phyloP scores from a whole-genome alignment of 2,329 filamentous ascomycete species.

The Pseudogymnoascus sp. region DNA sequence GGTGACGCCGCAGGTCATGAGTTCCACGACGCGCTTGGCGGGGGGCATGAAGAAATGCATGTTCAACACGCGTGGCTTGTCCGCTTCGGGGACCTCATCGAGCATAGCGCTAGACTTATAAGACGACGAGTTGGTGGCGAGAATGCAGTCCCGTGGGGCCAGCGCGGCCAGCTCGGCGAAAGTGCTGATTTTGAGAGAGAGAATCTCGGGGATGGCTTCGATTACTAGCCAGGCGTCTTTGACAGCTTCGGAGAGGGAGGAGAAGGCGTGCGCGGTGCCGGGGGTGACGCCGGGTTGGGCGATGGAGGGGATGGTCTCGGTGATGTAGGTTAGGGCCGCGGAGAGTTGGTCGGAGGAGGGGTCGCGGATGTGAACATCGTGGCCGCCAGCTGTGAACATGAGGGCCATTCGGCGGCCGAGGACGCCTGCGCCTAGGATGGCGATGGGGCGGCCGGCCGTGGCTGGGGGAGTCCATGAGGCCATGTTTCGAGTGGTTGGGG shows the following conservation, averaged over 20 bases:
- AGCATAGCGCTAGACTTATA: slow-evolving; percentile 38
- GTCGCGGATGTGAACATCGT: slow-evolving; percentile 37
- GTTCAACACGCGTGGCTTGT: slow-evolving; percentile 34
- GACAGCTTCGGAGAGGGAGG: slow-evolving; percentile 21
- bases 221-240: slow-evolving; percentile 31
- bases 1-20: slow-evolving; percentile 33
- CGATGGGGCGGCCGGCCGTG: slow-evolving; percentile 28
- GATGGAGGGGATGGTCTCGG: slow-evolving; percentile 28
- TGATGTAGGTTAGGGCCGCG: slow-evolving; percentile 35
- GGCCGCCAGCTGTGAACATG: slow-evolving; percentile 36
- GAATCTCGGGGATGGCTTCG: slow-evolving; percentile 37
- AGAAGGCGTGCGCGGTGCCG: slow-evolving; percentile 12
- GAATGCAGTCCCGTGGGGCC: slow-evolving; percentile 31
- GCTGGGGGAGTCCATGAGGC: slow-evolving; percentile 16
- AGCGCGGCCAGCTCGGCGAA: slow-evolving; percentile 34
- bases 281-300: background rate
- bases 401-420: slow-evolving; percentile 37
- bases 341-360: slow-evolving; percentile 32
- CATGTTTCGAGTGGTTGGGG: background rate
- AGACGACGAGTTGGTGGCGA: slow-evolving; percentile 42
- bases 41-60: slow-evolving; percentile 36
- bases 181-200: slow-evolving; percentile 35
- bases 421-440: slow-evolving; percentile 37
- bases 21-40: slow-evolving; percentile 27
- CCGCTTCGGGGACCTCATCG: slow-evolving; percentile 28